Base-by-base conservation (phyloP, 495 filamentous ascomycete species). In the Xylaria nigripes region DNA sequence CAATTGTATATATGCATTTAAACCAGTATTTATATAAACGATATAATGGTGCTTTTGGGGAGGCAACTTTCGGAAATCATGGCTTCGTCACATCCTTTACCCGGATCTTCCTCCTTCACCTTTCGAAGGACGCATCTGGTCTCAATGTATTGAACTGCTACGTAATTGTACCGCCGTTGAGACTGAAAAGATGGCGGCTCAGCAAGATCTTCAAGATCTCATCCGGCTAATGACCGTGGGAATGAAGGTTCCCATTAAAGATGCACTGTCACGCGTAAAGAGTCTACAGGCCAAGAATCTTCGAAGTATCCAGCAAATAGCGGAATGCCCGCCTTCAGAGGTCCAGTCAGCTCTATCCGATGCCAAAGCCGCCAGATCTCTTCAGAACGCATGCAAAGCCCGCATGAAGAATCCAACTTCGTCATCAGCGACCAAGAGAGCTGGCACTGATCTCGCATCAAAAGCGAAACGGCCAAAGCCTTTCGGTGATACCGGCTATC, bases 151-250 rank as follows among this genome's bases (percentile, higher is more conserved):
- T 7, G 24, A 24, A 34, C 3, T 47, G 25, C 29, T 22, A 36
- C 29, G 44, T 19, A 10, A 13, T 44, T 13, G 16, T 21, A 29
- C 13, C 34, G 18, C 51, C 24, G 8, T 48, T 48, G 45, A 47
- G 18, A 16, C 51, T 9, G 18, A 49, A 9, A 45, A 49, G 7
- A 81, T 81, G 77, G 72, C 76, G 7, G 63, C 77, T 21, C 76
- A 75, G 57, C 72, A 78, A 55, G 80, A 87, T 55, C 71, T 89
- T 12, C 84, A 87, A 65, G 73, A 81, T 43, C 73, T 92, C n/a
- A 72, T 92, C 41, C 85, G 87, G 45, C 86, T 93, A 48, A 76
- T 92, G 27, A 85, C 86, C 0, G 81, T 86, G 59, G 82, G 85
- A 62, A 72, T 77, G 58, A 90, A 86, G 64, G 64, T 87, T 10